These are phyloP conservation scores for Monosporascus sp. DNA, from an alignment of 2,329 filamentous ascomycete species.

Conservation along the genomic window DNA sequence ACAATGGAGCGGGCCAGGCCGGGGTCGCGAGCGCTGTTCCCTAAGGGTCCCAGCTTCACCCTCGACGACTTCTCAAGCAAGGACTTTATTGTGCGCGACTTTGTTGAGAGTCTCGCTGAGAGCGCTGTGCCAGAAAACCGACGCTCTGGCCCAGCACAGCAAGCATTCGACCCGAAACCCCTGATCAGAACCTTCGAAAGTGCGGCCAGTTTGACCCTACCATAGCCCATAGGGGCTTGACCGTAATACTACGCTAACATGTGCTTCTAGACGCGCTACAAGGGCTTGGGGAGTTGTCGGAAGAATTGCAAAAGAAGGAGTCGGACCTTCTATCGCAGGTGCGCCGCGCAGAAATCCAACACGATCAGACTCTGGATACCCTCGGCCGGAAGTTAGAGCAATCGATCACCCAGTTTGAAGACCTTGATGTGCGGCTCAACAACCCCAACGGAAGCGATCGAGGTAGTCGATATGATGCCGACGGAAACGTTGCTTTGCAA, in stretches of 20 bases:
- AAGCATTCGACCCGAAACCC: conserved; percentile 88
- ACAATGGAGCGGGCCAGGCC: conserved; percentile 37
- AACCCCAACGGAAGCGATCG: conserved; percentile 43
- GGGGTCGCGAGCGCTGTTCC: conserved; percentile 64
- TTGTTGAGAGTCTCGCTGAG: conserved; percentile 89
- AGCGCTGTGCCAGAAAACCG: conserved; percentile 73
- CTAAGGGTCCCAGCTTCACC: conserved; percentile 75
- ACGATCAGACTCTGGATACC: conserved; percentile 84
- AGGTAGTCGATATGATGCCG: conserved; percentile 48
- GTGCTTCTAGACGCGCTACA: conserved; percentile 51
- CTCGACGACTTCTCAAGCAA: conserved; percentile 83
- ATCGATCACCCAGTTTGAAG: conserved; percentile 87
- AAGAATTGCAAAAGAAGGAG: conserved; percentile 83
- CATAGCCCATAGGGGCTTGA: background rate
- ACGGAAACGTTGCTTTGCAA: conserved; percentile 86
- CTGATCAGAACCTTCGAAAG: conserved; percentile 92
- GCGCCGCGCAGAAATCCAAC: conserved; percentile 83
- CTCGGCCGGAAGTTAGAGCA: conserved; percentile 85
- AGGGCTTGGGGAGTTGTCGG: conserved; percentile 64
- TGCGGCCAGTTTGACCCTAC: conserved; percentile 27
- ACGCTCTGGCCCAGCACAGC: conserved; percentile 62
- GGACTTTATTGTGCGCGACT: conserved; percentile 98
- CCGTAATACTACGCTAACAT: conserved; percentile 19
- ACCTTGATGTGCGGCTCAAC: conserved; percentile 78
- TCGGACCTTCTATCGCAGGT: conserved; percentile 88